Percentiles rank a stretch among this genome's conserved stretches.
Evolutionary conservation across 495 filamentous ascomycete species (phyloP).

Genomic region (Podospora tetraspora): DNA sequence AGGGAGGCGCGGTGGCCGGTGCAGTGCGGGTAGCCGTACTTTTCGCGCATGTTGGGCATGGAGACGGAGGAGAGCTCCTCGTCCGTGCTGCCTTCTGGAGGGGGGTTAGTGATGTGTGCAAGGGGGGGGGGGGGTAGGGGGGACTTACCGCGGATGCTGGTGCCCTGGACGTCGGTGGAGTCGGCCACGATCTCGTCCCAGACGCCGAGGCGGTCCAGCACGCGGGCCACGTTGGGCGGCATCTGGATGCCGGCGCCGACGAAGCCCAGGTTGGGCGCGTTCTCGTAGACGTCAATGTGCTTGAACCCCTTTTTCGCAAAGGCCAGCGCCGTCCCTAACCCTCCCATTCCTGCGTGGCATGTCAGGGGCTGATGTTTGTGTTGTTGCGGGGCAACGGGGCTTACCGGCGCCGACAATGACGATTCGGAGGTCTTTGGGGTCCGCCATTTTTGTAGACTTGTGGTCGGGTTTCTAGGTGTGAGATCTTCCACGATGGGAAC

Average conservation of each 20-base stretch:
- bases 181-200: conserved; percentile 64
- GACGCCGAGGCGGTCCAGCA: conserved; percentile 63
- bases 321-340: conserved; percentile 64
- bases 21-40: conserved; percentile 71
- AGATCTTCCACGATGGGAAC: neutral
- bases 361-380: conserved; percentile 4
- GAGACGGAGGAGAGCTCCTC: conserved; percentile 63
- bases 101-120: conserved; percentile 11
- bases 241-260: conserved; percentile 80
- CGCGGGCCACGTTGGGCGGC: conserved; percentile 72
- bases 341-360: conserved; percentile 61
- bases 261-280: conserved; percentile 68
- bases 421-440: conserved; percentile 38
- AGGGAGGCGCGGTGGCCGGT: conserved; percentile 70
- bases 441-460: conserved; percentile 29
- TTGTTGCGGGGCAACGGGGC: neutral
- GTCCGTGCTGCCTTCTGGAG: conserved; percentile 59
- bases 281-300: conserved; percentile 67
- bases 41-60: conserved; percentile 58
- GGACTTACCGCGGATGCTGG: conserved; percentile 37
- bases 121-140: neutral
- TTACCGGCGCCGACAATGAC: conserved; percentile 41
- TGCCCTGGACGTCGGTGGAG: conserved; percentile 45
- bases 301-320: conserved; percentile 69
- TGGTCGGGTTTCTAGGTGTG: neutral